These are phyloP conservation scores for Gossypium herbaceum DNA, from an alignment of 345 rosid genomes.

Conservation along the genomic window DNA sequence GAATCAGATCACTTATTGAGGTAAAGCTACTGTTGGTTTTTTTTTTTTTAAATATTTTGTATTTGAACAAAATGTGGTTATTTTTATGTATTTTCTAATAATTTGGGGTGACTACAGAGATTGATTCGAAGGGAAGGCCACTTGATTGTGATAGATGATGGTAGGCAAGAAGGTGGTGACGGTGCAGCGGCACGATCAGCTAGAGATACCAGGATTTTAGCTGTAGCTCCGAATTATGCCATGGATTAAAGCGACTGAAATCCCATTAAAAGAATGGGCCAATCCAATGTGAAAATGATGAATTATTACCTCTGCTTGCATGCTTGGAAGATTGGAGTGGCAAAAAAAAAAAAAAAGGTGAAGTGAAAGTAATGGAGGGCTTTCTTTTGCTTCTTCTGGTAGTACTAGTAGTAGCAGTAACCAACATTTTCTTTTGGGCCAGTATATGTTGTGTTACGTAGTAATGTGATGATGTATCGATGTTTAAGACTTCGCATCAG, in stretches of 20 bases:
- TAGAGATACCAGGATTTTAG: conserved; percentile 75
- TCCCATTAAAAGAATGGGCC: background rate
- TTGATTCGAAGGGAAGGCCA: conserved; percentile 82
- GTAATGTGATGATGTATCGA: too few relatives aligned
- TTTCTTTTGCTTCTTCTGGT: too few relatives aligned
- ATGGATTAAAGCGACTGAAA: conserved; percentile 41
- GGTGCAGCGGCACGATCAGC: conserved; percentile 35
- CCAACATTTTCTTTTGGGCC: too few relatives aligned
- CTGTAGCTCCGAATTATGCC: conserved; percentile 83
- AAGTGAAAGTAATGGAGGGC: too few relatives aligned
- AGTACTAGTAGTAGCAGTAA: too few relatives aligned
- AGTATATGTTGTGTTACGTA: too few relatives aligned
- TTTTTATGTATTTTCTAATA: background rate
- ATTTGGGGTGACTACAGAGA: conserved; percentile 44
- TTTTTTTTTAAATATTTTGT: background rate
- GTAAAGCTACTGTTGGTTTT: conserved; percentile 25
- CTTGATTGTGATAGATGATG: conserved; percentile 77
- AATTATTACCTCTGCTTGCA: background rate
- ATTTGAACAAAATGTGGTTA: background rate
- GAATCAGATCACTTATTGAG: conserved; percentile 82
- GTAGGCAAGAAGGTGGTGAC: conserved; percentile 46
- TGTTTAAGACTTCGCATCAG: too few relatives aligned
- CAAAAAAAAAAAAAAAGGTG: background rate
- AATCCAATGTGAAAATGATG: background rate
- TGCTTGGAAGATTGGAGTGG: background rate